Evolutionary conservation across 2,329 filamentous ascomycete species (phyloP).

Genomic region (Diaporthe amygdali): DNA sequence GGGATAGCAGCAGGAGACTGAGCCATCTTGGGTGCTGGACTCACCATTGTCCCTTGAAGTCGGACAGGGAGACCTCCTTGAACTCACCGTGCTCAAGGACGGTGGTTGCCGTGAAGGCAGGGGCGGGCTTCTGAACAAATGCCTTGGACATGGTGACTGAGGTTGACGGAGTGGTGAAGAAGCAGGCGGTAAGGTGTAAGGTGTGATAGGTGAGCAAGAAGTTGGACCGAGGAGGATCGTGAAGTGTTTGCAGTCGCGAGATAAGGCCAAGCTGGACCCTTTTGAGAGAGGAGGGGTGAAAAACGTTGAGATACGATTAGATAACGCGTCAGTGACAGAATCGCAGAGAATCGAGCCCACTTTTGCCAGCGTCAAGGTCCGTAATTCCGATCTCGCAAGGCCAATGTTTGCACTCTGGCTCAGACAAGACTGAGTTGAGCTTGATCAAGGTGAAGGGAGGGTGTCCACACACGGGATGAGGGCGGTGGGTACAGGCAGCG

Average conservation of each 20-base stretch:
- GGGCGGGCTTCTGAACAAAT: constrained; percentile 54
- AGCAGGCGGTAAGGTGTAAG: neutral
- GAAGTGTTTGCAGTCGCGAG: constrained; percentile 1
- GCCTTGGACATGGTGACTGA: constrained; percentile 44
- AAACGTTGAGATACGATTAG: constrained; percentile 19
- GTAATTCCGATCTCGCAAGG: constrained; percentile 11
- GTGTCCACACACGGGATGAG: neutral
- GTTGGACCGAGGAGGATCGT: neutral
- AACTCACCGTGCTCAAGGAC: constrained; percentile 54
- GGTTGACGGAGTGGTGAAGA: neutral
- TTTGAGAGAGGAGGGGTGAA: constrained; percentile 18
- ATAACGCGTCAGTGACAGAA: constrained; percentile 15
- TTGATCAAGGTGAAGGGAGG: neutral
- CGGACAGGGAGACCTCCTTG: constrained; percentile 50
- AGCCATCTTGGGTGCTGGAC: constrained; percentile 17
- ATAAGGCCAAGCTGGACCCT: constrained; percentile 4
- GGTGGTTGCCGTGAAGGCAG: constrained; percentile 54
- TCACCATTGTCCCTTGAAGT: constrained; percentile 54
- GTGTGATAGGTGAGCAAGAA: neutral
- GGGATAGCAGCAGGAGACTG: neutral
- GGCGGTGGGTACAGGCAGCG: neutral
- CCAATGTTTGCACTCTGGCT: neutral
- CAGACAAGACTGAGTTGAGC: neutral
- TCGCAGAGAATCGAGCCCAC: constrained; percentile 13
- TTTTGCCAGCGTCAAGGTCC: constrained; percentile 2